These are phyloP conservation scores for Triticum monococcum DNA, from an alignment of 176 grass and related monocot species.

Conservation along the genomic window DNA sequence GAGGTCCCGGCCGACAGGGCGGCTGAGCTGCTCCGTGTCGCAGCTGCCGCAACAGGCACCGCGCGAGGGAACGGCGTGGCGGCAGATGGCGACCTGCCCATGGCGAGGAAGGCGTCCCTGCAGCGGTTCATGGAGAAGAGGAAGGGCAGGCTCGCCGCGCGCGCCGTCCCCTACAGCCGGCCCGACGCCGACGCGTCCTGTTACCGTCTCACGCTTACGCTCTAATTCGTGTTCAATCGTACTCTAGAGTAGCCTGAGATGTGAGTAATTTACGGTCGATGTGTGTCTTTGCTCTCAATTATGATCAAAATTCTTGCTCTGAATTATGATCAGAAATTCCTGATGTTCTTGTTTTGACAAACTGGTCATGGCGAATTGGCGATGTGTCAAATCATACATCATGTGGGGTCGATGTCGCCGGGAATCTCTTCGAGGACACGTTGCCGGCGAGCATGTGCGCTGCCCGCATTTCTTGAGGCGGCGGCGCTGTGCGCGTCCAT, in stretches of 20 bases:
- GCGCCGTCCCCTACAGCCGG: conserved; percentile 23
- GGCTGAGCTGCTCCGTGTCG: conserved; percentile 32
- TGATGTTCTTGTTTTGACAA: not conserved
- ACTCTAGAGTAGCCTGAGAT: not conserved
- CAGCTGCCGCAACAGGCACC: not conserved
- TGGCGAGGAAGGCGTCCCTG: conserved; percentile 61
- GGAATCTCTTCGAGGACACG: too few relatives aligned
- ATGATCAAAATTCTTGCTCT: not conserved
- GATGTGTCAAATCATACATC: not conserved
- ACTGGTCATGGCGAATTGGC: not conserved
- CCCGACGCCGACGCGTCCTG: not conserved
- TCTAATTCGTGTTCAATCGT: not conserved
- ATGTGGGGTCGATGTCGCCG: too few relatives aligned
- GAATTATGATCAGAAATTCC: not conserved
- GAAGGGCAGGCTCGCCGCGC: conserved; percentile 31
- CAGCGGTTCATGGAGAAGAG: conserved; percentile 72
- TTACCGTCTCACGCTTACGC: not conserved
- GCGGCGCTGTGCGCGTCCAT: conserved; percentile 72
- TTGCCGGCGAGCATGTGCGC: too few relatives aligned
- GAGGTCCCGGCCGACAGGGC: not conserved
- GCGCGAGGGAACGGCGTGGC: not conserved
- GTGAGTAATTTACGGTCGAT: not conserved
- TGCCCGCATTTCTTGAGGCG: conserved; percentile 37
- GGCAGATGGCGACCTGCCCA: conserved; percentile 31
- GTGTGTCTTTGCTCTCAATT: not conserved